Percentiles rank a stretch among this genome's conserved stretches.
phyloP scores from a whole-genome alignment of 331 rosid genomes.

The Phaseolus coccineus region DNA sequence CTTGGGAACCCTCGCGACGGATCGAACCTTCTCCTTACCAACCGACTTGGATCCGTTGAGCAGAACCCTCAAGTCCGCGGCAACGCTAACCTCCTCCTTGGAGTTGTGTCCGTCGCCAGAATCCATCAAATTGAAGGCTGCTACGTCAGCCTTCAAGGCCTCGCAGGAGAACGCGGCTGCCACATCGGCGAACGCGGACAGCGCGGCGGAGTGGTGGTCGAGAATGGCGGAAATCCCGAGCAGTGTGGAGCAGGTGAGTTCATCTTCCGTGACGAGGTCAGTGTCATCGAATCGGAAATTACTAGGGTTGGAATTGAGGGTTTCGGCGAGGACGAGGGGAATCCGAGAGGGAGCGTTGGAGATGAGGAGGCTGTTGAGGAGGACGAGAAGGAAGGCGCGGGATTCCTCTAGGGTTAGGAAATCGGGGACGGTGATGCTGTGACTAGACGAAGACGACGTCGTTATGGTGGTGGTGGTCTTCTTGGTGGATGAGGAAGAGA shows the following conservation, averaged over 20 bases:
- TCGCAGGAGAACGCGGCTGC: slow-evolving; percentile 85
- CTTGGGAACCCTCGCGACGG: slow-evolving; percentile 56
- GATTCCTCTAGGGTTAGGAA: slow-evolving; percentile 54
- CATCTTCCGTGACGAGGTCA: slow-evolving; percentile 59
- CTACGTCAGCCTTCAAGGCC: slow-evolving; percentile 70
- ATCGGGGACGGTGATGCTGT: slow-evolving; percentile 53
- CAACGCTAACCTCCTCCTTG: slow-evolving; percentile 85
- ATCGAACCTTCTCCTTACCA: slow-evolving; percentile 60
- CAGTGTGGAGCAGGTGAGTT: slow-evolving; percentile 46
- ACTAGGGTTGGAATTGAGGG: slow-evolving; percentile 50
- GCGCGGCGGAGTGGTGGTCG: slow-evolving; percentile 63
- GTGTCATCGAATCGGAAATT: slow-evolving; percentile 38
- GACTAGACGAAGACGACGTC: slow-evolving; percentile 40
- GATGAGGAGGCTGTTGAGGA: slow-evolving; percentile 71
- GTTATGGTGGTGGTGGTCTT: neutral
- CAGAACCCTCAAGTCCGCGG: slow-evolving; percentile 76
- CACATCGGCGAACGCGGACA: slow-evolving; percentile 60
- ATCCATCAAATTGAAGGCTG: slow-evolving; percentile 69
- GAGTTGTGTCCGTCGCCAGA: slow-evolving; percentile 73
- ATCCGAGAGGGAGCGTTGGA: slow-evolving; percentile 39
- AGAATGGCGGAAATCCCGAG: slow-evolving; percentile 63
- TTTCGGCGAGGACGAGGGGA: slow-evolving; percentile 57
- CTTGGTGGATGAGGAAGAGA: slow-evolving; percentile 33
- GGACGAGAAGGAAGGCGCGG: slow-evolving; percentile 62
- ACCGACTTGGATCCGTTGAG: slow-evolving; percentile 83